Base-by-base conservation (phyloP, 2,329 filamentous ascomycete genomes). In the Domatiomyces globalis region DNA sequence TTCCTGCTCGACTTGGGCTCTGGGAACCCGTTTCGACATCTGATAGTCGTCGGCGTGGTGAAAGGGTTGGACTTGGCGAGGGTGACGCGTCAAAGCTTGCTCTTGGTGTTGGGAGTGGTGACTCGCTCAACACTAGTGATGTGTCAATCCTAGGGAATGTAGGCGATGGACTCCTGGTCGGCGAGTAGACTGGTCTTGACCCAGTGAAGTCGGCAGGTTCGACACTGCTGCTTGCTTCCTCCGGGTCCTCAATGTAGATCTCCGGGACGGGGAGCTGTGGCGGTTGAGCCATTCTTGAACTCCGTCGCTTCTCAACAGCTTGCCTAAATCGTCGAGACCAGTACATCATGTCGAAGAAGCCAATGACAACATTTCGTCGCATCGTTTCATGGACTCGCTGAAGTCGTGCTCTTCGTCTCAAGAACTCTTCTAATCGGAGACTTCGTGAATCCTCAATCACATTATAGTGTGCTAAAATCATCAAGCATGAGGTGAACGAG, bases 391-490 rank as follows among this genome's bases (percentile, higher is more conserved):
- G 87, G 1, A 98, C 90, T 55, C 90, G 84, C 66, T 96, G 90
- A 46, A 98, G 75, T 49, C 90, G 81, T 29, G 89, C 87, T 55
- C 90, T 83, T 39, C 94, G 87, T 52, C 90, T 84, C 51, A 98
- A 70, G 66, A 95, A 98, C 65, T 98, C 92, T 63, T 98, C 92
- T 2, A 98, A 77, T 55, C 87, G 83, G 63, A 98, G 72, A 67
- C 88, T 95, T 74, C 95, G 95, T 72, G 84, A 95, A 68, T 98
- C 92, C 60, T 84, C 95, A 66, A 98, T 98, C 63, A 98, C 88
- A 63, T 96, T 98, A 75, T 98, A 94, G 68, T 98, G 92, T 33
- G 94, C 90, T 52, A 98, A 74, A 54, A 94, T 94, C 84, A 98
- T 92, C 49, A 98, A 75, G 19, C 95, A 84, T 5, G 84, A 83